Evolutionary conservation across 768 basidiomycete species (phyloP).

Genomic region (Ramaria sp.): DNA sequence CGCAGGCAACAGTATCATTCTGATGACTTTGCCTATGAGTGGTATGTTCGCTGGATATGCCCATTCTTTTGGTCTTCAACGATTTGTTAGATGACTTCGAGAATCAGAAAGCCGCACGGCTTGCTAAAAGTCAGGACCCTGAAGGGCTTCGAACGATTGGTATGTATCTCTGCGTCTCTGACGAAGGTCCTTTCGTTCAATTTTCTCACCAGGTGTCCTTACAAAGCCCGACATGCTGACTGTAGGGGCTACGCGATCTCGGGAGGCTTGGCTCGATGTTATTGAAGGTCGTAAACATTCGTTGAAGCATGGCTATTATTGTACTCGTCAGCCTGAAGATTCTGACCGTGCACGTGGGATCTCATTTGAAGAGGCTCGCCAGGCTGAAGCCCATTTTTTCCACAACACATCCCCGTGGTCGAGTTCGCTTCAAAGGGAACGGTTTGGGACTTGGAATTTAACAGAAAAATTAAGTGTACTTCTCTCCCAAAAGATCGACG

Average conservation of each 20-base stretch:
- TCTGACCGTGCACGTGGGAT: slow-evolving; percentile 31
- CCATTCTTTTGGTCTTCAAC: neutral
- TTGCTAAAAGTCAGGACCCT: slow-evolving; percentile 45
- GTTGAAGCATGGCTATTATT: slow-evolving; percentile 51
- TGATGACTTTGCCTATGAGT: slow-evolving; percentile 24
- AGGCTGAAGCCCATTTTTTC: slow-evolving; percentile 36
- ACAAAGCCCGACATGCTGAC: slow-evolving; percentile 60
- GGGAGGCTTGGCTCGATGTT: slow-evolving; percentile 36
- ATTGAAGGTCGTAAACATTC: slow-evolving; percentile 35
- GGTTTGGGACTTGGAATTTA: slow-evolving; percentile 47
- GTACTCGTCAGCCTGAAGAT: slow-evolving; percentile 56
- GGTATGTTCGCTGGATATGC: slow-evolving; percentile 33
- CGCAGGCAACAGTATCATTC: slow-evolving; percentile 44
- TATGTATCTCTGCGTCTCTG: slow-evolving; percentile 13
- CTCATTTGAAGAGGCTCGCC: slow-evolving; percentile 25
- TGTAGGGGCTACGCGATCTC: slow-evolving; percentile 29
- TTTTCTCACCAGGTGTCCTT: slow-evolving; percentile 37
- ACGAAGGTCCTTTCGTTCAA: neutral
- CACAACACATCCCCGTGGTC: slow-evolving; percentile 40
- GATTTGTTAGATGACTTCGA: slow-evolving; percentile 47
- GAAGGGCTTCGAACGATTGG: slow-evolving; percentile 53
- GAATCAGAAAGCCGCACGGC: slow-evolving; percentile 44
- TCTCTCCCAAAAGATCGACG: slow-evolving; percentile 41
- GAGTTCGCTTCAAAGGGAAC: slow-evolving; percentile 28
- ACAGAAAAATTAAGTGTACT: slow-evolving; percentile 40